A percentile compares a stretch with the other conserved stretches of the same genome.
phyloP scores from a whole-genome alignment of 352 stramenopile species.

The Phytophthora hibernalis region DNA sequence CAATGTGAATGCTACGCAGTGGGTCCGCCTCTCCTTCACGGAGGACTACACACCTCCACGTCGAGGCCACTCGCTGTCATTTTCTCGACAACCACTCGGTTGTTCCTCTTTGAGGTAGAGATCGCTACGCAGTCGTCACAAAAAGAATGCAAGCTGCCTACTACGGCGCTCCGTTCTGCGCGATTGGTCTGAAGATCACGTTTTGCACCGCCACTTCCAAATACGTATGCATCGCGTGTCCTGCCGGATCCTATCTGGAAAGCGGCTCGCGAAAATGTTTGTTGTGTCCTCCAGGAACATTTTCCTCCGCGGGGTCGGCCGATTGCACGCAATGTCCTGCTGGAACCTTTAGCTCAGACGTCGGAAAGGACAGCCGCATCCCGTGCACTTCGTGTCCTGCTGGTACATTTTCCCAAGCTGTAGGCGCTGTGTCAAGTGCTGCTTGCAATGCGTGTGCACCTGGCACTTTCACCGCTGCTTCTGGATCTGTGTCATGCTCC shows the following conservation, averaged over 20 bases:
- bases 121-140: slow-evolving; percentile 67
- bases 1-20: slow-evolving; percentile 73
- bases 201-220: slow-evolving; percentile 52
- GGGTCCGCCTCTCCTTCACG: slow-evolving; percentile 60
- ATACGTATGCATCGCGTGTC: slow-evolving; percentile 76
- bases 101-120: slow-evolving; percentile 70
- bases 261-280: slow-evolving; percentile 60
- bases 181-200: slow-evolving; percentile 55
- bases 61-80: slow-evolving; percentile 62
- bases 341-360: slow-evolving; percentile 56
- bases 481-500: slow-evolving; percentile 30
- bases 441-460: slow-evolving; percentile 42
- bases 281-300: slow-evolving; percentile 52
- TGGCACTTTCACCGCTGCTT: slow-evolving; percentile 25
- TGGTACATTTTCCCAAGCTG: slow-evolving; percentile 54
- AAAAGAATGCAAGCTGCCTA: slow-evolving; percentile 57
- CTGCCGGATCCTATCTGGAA: slow-evolving; percentile 63
- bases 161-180: slow-evolving; percentile 64
- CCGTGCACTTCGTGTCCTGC: slow-evolving; percentile 56
- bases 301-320: slow-evolving; percentile 47
- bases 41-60: slow-evolving; percentile 58
- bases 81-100: slow-evolving; percentile 35
- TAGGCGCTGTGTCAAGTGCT: slow-evolving; percentile 39
- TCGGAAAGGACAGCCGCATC: slow-evolving; percentile 41
- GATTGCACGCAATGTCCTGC: slow-evolving; percentile 55